These are phyloP conservation scores for Ganoderma boninense DNA, from an alignment of 1,284 basidiomycete genomes.

Conservation along the genomic window DNA sequence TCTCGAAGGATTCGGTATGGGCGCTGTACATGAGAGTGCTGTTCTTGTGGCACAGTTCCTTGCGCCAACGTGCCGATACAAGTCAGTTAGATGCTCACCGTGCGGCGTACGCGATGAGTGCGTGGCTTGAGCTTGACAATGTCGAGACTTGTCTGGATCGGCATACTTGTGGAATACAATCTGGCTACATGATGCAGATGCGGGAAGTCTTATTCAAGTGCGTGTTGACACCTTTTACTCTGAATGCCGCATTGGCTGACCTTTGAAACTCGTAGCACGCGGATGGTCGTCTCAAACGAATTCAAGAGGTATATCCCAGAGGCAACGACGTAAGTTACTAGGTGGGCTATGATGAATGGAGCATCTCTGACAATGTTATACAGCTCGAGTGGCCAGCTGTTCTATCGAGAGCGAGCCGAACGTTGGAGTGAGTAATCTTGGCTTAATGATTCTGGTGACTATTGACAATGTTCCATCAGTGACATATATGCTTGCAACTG, in stretches of 20 bases:
- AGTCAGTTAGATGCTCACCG: constrained; percentile 55
- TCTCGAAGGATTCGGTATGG: constrained; percentile 66
- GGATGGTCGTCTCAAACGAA: constrained; percentile 75
- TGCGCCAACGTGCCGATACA: constrained; percentile 59
- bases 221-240: constrained; percentile 38
- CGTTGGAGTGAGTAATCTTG: constrained; percentile 72
- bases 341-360: background rate
- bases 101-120: constrained; percentile 67
- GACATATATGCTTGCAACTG: constrained; percentile 13
- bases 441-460: background rate
- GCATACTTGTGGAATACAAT: constrained; percentile 73
- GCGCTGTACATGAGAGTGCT: constrained; percentile 71
- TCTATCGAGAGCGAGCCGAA: constrained; percentile 69
- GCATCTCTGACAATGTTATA: constrained; percentile 3
- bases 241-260: constrained; percentile 59
- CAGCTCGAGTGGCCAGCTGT: constrained; percentile 59
- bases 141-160: constrained; percentile 68
- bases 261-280: constrained; percentile 63
- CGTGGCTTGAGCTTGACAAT: constrained; percentile 76
- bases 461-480: constrained; percentile 17
- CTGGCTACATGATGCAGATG: constrained; percentile 71
- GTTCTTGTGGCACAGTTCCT: constrained; percentile 78
- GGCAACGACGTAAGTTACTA: constrained; percentile 58
- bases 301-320: constrained; percentile 72
- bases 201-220: constrained; percentile 81